These are phyloP conservation scores for Aureobasidium sp. DNA, from an alignment of 2,329 filamentous ascomycete genomes.

Conservation along the genomic window DNA sequence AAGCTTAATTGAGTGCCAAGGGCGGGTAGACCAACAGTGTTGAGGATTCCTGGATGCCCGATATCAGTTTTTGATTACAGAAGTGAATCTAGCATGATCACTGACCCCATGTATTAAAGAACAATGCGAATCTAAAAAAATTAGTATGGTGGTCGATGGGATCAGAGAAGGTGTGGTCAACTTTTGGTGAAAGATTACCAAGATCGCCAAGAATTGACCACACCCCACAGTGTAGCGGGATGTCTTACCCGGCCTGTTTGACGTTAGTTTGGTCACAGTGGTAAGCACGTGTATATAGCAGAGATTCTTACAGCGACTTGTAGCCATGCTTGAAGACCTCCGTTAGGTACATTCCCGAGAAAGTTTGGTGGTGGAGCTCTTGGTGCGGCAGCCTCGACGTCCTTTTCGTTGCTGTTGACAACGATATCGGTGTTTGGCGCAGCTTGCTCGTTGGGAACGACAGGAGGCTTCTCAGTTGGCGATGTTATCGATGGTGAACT, in stretches of 20 bases:
- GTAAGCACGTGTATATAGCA: no score
- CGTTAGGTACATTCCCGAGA: slow-evolving; percentile 29
- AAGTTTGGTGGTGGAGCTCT: slow-evolving; percentile 11
- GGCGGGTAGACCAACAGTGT: neutral
- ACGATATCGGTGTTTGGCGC: neutral
- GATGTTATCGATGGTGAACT: neutral
- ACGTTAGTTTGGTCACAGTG: neutral
- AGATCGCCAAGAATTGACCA: no score
- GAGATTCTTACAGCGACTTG: slow-evolving; percentile 30
- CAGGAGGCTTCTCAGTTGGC: slow-evolving; percentile 6
- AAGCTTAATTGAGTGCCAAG: neutral
- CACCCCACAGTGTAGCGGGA: no score
- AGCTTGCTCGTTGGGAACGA: slow-evolving; percentile 7
- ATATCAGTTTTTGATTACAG: neutral
- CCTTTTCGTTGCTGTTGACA: neutral
- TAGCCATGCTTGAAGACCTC: slow-evolving; percentile 40
- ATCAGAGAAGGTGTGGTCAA: no score
- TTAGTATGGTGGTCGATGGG: no score
- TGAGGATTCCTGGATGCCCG: neutral
- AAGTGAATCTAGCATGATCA: neutral
- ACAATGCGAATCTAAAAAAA: slow-evolving; percentile 30
- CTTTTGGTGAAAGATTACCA: no score
- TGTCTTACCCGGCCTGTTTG: no score
- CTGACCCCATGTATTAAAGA: slow-evolving; percentile 40
- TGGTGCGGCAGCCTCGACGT: slow-evolving; percentile 3